phyloP scores from a whole-genome alignment of 2,329 filamentous ascomycete genomes.

The Fusarium coicis region DNA sequence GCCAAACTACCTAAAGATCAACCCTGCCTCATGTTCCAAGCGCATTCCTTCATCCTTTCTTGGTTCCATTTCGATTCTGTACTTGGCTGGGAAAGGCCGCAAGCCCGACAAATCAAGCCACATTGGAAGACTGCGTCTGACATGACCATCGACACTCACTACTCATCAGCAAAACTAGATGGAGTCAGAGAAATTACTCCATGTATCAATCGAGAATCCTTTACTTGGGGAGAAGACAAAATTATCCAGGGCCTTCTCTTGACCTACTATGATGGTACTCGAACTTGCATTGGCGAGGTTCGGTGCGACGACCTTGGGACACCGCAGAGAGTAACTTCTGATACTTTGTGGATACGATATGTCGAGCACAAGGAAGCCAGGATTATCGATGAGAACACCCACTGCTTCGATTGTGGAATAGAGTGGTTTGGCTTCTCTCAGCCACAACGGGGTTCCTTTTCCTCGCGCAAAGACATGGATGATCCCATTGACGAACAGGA shows the following conservation, averaged over 20 bases:
- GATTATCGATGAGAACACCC: too few relatives aligned
- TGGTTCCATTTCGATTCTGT: not conserved
- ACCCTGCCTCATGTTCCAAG: not conserved
- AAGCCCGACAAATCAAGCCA: not conserved
- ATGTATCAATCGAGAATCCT: rapidly evolving
- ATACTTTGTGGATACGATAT: too few relatives aligned
- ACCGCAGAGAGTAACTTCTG: too few relatives aligned
- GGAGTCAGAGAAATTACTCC: not conserved
- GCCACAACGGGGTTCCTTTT: too few relatives aligned
- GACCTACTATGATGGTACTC: not conserved
- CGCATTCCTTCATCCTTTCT: rapidly evolving
- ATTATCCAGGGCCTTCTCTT: not conserved
- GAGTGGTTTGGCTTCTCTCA: too few relatives aligned
- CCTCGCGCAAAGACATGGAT: too few relatives aligned
- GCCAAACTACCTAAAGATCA: not conserved
- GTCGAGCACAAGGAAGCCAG: too few relatives aligned
- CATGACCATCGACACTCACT: not conserved
- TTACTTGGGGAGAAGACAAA: not conserved
- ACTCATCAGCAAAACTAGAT: not conserved
- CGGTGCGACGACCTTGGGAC: not conserved
- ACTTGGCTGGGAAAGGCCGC: not conserved
- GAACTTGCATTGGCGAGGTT: not conserved
- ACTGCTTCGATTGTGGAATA: too few relatives aligned
- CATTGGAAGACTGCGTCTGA: not conserved
- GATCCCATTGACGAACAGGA: too few relatives aligned